Base-by-base conservation (phyloP, 257 asterid species). In the Solanum bulbocastanum region DNA sequence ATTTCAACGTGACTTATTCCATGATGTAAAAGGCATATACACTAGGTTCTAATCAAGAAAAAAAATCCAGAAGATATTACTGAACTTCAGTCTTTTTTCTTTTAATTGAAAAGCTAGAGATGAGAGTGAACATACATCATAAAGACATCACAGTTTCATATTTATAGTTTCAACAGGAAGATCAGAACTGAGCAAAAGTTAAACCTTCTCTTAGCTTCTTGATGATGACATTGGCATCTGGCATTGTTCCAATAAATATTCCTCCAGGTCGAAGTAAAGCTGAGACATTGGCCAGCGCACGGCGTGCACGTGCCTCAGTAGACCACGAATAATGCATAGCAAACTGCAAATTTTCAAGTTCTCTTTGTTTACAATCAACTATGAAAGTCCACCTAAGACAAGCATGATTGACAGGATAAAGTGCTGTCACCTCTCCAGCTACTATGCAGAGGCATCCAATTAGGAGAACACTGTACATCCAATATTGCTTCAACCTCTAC, bases 291-390 rank as follows among this genome's bases (percentile, higher is more conserved):
- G 99, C 97, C 91, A 97, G 93, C 79, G 99, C 98, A 42, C 97
- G 92, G 85, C 99, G 91, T 60, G 99, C 99, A 89, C 98, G 98
- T 76, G 96, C 98, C 94, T 97, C 99, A 10, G 99, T 96, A 37
- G 99, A 97, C 99, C 99, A 96, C 13, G 99, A 97, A 90, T 97
- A 97, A 92, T 97, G 99, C 99, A 97, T 90, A 56, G 99, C 99
- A 92, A 97, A 97, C 99, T 97, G 95, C 93, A 93, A 86, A 33
- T 56, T 75, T 42, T 58, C 74, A 52, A 88, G 83, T 87, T 86
- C 86, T 87, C 68, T 87, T 68, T 60, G 83, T 84, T 86, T n/a
- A 44, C 33, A 69, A 52, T 13, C 7, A 33, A 72, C 85, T 27
- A 44, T 8, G 25, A 4, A 76, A 65, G 39, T 84, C 42, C 49